Percentiles rank a stretch among this genome's conserved stretches.
Evolutionary conservation across 768 basidiomycete genomes (phyloP).

Genomic region (Mycena haematopus): DNA sequence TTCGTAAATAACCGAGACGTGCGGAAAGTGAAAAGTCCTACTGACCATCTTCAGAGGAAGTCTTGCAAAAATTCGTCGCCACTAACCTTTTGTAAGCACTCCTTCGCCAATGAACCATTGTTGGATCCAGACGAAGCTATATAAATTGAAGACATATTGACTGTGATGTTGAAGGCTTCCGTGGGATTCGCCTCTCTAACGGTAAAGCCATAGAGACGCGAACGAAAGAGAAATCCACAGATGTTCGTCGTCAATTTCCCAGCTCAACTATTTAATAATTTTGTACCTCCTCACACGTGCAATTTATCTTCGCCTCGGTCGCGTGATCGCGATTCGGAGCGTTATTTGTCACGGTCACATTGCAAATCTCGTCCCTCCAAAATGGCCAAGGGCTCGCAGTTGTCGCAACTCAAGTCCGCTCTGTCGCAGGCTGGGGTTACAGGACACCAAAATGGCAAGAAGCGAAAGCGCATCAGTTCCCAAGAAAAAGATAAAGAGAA

Average conservation of each 20-base stretch:
- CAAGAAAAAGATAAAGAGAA: conserved; percentile 85
- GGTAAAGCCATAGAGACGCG: no score
- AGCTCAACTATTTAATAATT: no score
- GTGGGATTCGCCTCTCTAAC: no score
- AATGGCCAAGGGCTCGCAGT: conserved; percentile 88
- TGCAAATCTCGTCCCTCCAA: conserved; percentile 26
- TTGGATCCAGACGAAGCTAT: conserved; percentile 12
- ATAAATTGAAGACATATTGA: no score
- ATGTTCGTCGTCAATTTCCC: no score
- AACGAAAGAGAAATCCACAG: no score
- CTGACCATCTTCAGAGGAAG: conserved; percentile 11
- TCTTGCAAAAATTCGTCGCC: not conserved
- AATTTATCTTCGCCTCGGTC: conserved; percentile 3
- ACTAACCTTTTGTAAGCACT: no score
- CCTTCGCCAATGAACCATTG: conserved; percentile 7
- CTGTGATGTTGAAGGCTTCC: no score
- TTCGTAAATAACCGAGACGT: not conserved
- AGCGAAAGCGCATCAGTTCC: conserved; percentile 65
- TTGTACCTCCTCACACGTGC: no score
- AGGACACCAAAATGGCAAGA: conserved; percentile 64
- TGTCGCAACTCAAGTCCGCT: conserved; percentile 88
- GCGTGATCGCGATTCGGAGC: conserved; percentile 19
- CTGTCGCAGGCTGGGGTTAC: conserved; percentile 82
- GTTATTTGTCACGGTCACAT: not conserved
- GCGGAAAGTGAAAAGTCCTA: conserved; percentile 3